phyloP scores from a whole-genome alignment of 306 rosid genomes.

The Betula pendula region DNA sequence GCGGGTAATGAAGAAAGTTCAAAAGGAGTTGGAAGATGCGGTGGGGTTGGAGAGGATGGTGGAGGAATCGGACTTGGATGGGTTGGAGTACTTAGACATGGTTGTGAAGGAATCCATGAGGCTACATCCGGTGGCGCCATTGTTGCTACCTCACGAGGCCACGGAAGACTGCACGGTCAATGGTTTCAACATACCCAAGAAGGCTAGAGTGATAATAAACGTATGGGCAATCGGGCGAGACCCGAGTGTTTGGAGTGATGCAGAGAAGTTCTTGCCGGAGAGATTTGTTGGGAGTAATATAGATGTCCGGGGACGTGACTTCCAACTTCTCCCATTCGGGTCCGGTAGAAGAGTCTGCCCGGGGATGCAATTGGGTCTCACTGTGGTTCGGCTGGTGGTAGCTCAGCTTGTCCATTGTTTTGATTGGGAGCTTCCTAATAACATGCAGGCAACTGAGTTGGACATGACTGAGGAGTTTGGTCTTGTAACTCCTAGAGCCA shows the following conservation, averaged over 20 bases:
- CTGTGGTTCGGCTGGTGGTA: constrained; percentile 19
- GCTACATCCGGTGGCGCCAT: constrained; percentile 62
- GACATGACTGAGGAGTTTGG: constrained; percentile 43
- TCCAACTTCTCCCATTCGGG: constrained; percentile 39
- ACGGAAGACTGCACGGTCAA: constrained; percentile 46
- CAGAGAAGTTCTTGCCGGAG: constrained; percentile 35
- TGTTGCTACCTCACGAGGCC: constrained; percentile 53
- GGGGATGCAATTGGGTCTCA: constrained; percentile 32
- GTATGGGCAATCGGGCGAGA: constrained; percentile 35
- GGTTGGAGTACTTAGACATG: constrained; percentile 47
- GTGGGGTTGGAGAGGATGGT: constrained; percentile 59
- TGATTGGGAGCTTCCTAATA: constrained; percentile 41
- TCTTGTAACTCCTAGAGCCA: constrained; percentile 28
- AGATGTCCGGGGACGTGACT: constrained; percentile 31
- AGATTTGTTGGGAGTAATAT: constrained; percentile 27
- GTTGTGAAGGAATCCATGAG: constrained; percentile 56
- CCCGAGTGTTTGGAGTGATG: constrained; percentile 25
- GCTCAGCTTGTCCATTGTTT: constrained; percentile 44
- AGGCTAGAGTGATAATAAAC: constrained; percentile 30
- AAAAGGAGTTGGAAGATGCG: constrained; percentile 44
- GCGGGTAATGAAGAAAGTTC: constrained; percentile 55
- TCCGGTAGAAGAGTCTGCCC: constrained; percentile 45
- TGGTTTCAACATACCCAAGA: constrained; percentile 46
- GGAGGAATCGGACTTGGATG: constrained; percentile 55
- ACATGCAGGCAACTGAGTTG: constrained; percentile 25